These are phyloP conservation scores for Cryptococcus maquisensis DNA, from an alignment of 1,284 basidiomycete species.

Conservation along the genomic window DNA sequence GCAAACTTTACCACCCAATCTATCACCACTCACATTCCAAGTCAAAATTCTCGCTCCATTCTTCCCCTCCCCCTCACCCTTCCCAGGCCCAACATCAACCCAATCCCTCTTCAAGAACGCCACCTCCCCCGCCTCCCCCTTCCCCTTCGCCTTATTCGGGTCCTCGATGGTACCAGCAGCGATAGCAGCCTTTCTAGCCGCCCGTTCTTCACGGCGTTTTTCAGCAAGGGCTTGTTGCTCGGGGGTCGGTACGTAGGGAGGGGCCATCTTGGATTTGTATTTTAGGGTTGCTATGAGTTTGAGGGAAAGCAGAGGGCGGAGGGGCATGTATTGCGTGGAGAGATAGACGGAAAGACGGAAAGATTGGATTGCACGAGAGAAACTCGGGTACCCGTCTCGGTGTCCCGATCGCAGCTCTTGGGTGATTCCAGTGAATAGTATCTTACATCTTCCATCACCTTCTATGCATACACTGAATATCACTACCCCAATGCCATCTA, in stretches of 20 bases:
- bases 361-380: not conserved
- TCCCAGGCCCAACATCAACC: slow-evolving; percentile 13
- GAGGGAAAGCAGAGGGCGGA: not conserved
- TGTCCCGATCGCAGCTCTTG: too few relatives aligned
- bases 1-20: not conserved
- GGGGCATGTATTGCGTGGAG: not conserved
- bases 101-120: slow-evolving; percentile 38
- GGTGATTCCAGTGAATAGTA: too few relatives aligned
- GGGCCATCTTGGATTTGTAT: slow-evolving; percentile 2
- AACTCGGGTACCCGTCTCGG: too few relatives aligned
- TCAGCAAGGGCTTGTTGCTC: slow-evolving; percentile 41
- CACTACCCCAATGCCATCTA: too few relatives aligned
- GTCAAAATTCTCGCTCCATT: slow-evolving; percentile 66
- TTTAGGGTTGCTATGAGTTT: not conserved
- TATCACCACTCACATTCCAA: slow-evolving; percentile 47
- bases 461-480: too few relatives aligned
- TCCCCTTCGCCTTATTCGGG: slow-evolving; percentile 8
- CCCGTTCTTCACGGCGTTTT: slow-evolving; percentile 40
- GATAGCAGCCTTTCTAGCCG: slow-evolving; percentile 36
- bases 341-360: not conserved
- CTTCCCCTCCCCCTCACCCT: slow-evolving; percentile 61
- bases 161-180: not conserved
- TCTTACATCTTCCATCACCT: too few relatives aligned
- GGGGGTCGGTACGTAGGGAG: slow-evolving; percentile 28
- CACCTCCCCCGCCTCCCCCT: slow-evolving; percentile 18